A percentile compares a stretch with the other conserved stretches of the same genome.
Conservation (phyloP, 768 basidiomycete species). For the Lentinus brumalis region DNA sequence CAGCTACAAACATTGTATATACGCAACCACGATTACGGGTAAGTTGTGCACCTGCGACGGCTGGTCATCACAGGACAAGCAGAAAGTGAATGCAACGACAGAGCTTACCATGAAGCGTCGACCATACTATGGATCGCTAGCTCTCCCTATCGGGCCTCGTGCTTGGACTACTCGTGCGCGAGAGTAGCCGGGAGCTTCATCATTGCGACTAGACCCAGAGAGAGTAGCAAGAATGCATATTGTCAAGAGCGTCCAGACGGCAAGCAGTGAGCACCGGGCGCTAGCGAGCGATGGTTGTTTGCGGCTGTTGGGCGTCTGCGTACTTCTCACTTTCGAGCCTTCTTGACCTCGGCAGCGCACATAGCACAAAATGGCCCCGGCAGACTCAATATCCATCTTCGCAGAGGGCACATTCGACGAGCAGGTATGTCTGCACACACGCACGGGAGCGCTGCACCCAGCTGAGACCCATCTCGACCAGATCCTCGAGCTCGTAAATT, state of each 20-base stretch:
- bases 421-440: slow-evolving; percentile 50
- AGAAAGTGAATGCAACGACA: too few species aligned
- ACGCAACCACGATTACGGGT: too few species aligned
- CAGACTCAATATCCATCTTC: slow-evolving; percentile 83
- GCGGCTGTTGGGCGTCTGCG: slow-evolving; percentile 6
- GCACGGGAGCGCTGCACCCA: background rate
- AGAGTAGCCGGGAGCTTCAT: background rate
- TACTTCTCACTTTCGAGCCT: slow-evolving; percentile 17
- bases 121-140: too few species aligned
- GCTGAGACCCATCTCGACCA: slow-evolving; percentile 31
- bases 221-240: background rate
- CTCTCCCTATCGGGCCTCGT: too few species aligned
- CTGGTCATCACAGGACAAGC: too few species aligned
- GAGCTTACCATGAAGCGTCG: too few species aligned
- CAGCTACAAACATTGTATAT: too few species aligned
- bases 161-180: too few species aligned
- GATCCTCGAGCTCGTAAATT: slow-evolving; percentile 79
- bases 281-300: slow-evolving; percentile 6
- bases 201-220: too few species aligned
- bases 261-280: background rate
- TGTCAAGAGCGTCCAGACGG: background rate
- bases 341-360: slow-evolving; percentile 1
- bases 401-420: slow-evolving; percentile 89
- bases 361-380: slow-evolving; percentile 46
- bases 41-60: too few species aligned